A percentile compares a stretch with the other conserved stretches of the same genome.
phyloP scores from a whole-genome alignment of 2,329 filamentous ascomycete genomes.

The Aspergillus fructus region DNA sequence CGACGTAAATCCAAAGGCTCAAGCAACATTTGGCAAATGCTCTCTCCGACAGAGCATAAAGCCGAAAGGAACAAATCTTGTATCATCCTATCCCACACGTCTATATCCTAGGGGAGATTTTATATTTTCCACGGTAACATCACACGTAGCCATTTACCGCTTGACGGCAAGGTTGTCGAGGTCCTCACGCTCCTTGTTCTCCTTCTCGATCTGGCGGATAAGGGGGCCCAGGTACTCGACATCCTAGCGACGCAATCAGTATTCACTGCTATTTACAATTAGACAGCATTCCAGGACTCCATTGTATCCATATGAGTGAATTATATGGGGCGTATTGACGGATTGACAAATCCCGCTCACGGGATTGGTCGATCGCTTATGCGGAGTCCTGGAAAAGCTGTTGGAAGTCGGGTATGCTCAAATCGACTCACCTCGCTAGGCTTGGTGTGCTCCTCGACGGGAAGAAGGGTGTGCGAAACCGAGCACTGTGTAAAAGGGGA shows the following conservation, averaged over 20 bases:
- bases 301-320: background rate
- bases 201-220: slow-evolving; percentile 67
- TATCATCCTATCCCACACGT: slow-evolving; percentile 21
- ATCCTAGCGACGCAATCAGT: slow-evolving; percentile 52
- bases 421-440: slow-evolving; percentile 58
- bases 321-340: slow-evolving; percentile 2
- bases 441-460: slow-evolving; percentile 66
- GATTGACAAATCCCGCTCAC: slow-evolving; percentile 37
- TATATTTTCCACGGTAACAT: slow-evolving; percentile 23
- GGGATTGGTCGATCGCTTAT: slow-evolving; percentile 34
- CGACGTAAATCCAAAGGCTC: slow-evolving; percentile 23
- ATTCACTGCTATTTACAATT: background rate
- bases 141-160: slow-evolving; percentile 32
- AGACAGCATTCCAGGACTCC: background rate
- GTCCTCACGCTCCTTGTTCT: slow-evolving; percentile 66
- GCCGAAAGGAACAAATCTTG: slow-evolving; percentile 22
- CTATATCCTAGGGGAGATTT: slow-evolving; percentile 17
- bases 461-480: slow-evolving; percentile 64
- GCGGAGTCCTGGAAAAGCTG: slow-evolving; percentile 25
- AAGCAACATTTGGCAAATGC: slow-evolving; percentile 22
- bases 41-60: slow-evolving; percentile 20
- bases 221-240: slow-evolving; percentile 64
- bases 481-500: slow-evolving; percentile 54
- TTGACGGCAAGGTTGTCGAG: slow-evolving; percentile 65
- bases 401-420: slow-evolving; percentile 12